Conservation (phyloP, 1,284 basidiomycete species). For the Sanghuangporus sanghuang region DNA sequence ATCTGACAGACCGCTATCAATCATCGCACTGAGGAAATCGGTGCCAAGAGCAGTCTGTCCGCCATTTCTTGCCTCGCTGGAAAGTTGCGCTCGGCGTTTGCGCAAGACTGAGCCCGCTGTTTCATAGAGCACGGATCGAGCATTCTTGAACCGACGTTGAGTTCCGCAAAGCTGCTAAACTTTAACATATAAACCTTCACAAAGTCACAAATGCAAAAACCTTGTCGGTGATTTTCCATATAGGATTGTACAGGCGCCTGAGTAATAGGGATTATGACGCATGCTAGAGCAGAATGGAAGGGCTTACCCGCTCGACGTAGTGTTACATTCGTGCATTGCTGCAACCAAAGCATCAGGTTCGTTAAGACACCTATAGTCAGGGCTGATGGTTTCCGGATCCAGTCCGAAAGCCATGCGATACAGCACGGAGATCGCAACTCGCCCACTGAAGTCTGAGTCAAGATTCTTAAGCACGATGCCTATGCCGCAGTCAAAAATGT, state of each 20-base stretch:
- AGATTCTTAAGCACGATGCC: not conserved
- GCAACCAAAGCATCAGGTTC: not conserved
- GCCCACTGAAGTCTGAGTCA: constrained; percentile 20
- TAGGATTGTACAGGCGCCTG: constrained; percentile 22
- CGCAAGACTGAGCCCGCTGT: not conserved
- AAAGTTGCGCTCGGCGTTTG: not conserved
- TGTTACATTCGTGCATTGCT: not conserved
- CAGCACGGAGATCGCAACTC: constrained; percentile 20
- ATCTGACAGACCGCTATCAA: not conserved
- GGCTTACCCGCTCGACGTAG: not conserved
- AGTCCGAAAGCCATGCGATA: constrained; percentile 19
- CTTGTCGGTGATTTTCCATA: constrained; percentile 20
- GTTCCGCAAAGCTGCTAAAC: not conserved
- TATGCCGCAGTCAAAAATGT: not conserved
- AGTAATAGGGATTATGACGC: not conserved
- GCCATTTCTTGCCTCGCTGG: not conserved
- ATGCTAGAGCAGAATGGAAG: not conserved
- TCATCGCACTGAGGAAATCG: not conserved
- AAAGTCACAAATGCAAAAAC: constrained; percentile 7
- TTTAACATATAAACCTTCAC: not conserved
- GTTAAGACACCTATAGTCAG: not conserved
- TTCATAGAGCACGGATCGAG: not conserved
- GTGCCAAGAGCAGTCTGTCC: not conserved
- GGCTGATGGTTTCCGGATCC: not conserved
- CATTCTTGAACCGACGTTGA: not conserved